Evolutionary conservation across 129 eudicot genomes (phyloP).

Genomic region (Heracleum sosnowskyi): DNA sequence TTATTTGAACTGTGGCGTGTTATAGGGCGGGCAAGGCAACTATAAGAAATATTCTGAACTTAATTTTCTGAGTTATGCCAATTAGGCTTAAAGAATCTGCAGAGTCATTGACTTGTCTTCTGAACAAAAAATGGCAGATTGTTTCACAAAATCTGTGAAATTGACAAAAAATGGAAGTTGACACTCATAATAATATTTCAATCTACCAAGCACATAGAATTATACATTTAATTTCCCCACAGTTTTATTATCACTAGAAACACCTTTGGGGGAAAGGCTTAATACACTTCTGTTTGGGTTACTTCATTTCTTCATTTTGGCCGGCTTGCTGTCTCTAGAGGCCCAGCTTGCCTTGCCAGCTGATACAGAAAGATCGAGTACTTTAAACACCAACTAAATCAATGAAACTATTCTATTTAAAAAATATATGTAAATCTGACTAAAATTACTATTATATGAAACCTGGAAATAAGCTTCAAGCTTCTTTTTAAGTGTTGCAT

Average conservation of each 20-base stretch:
- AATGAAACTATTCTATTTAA: background rate
- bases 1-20: no score
- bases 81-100: no score
- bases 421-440: background rate
- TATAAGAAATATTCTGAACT: no score
- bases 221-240: background rate
- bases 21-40: no score
- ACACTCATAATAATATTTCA: background rate
- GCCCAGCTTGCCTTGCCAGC: conserved; percentile 85
- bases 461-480: conserved; percentile 94
- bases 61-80: no score
- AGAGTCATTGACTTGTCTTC: background rate
- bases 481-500: conserved; percentile 64
- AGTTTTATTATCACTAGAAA: background rate
- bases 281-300: background rate
- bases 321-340: conserved; percentile 53
- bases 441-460: background rate
- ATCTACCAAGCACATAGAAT: background rate
- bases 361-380: conserved; percentile 16
- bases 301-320: conserved; percentile 27
- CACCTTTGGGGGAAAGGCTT: background rate
- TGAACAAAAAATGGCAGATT: background rate
- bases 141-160: background rate
- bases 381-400: background rate
- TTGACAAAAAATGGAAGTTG: background rate